These are phyloP conservation scores for Coprinopsis strossmayeri DNA, from an alignment of 768 basidiomycete genomes.

Conservation along the genomic window DNA sequence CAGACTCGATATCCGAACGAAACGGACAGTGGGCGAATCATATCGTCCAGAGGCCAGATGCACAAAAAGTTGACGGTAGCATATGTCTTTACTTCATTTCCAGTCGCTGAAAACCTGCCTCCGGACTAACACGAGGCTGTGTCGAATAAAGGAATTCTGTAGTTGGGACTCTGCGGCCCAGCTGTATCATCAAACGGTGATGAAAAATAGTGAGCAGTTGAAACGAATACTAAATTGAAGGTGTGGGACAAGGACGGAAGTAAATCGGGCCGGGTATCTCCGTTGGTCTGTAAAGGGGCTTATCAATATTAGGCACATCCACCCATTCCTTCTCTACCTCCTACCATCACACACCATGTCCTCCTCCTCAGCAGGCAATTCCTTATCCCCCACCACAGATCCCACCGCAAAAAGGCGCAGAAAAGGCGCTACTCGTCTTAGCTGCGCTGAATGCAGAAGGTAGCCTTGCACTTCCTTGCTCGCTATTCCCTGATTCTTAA, in stretches of 20 bases:
- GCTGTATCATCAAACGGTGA: background rate
- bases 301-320: no score
- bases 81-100: background rate
- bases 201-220: background rate
- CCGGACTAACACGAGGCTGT: background rate
- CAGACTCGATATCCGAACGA: background rate
- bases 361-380: background rate
- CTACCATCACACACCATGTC: background rate
- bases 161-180: background rate
- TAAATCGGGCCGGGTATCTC: constrained; percentile 11
- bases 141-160: background rate
- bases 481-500: constrained; percentile 8
- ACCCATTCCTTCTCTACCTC: background rate
- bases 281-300: no score
- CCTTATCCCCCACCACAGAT: constrained; percentile 9
- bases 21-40: constrained; percentile 2
- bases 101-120: background rate
- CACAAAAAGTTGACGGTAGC: no score
- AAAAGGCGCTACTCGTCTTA: constrained; percentile 70
- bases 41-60: no score
- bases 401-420: constrained; percentile 49
- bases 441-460: constrained; percentile 79
- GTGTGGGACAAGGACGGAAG: constrained; percentile 2
- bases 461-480: no score
- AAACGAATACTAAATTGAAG: background rate